Base-by-base conservation (phyloP, 2,329 filamentous ascomycete genomes). In the Lanzia echinophila region DNA sequence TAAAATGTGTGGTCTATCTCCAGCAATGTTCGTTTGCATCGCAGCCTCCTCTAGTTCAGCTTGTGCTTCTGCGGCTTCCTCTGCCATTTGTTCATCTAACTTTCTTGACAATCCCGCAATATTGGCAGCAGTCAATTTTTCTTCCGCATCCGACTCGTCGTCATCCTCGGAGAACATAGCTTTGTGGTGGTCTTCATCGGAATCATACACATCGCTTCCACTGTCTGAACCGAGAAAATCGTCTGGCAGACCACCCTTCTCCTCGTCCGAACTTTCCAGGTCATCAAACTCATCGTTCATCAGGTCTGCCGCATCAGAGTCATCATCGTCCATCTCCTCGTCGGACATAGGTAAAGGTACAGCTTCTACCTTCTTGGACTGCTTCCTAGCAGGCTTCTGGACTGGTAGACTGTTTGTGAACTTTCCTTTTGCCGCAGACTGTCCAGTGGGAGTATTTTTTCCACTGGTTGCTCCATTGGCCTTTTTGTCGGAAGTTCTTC, bases 161-260 rank as follows among this genome's bases (percentile, higher is more conserved):
- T 95, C 90, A 66, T 97, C 92, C 60, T 97, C 94, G 0, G 94
- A 97, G 77, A 95, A 99, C 77, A 96, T 89, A 60, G 85, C 82
- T 64, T 79, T 73, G 68, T 71, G 77, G 0, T 84, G 84, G 61
- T 75, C 74, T 47, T 78, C 76, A 59, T 81, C 81, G 31, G 70
- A 71, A 55, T 73, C 70, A 38, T 72, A 72, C 19, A 72, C 68
- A 22, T 70, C 72, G 31, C 65, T 67, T 45, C 47, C 47, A 22
- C 49, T 54, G 5, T 61, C 65, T 12, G 63, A 67, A n/a, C 67
- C 68, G 36, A 84, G 67, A 66, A 87, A 86, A 59, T 86, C 78
- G 62, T 84, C 81, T 13, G 72, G 74, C 15, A 83, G 68, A 17
- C 58, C 68, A 5, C 62, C 64, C 17, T 63, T 66, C 13, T 66